Evolutionary conservation across 805 yeast species (phyloP).

Genomic region (Saccharomycopsis malanga): DNA sequence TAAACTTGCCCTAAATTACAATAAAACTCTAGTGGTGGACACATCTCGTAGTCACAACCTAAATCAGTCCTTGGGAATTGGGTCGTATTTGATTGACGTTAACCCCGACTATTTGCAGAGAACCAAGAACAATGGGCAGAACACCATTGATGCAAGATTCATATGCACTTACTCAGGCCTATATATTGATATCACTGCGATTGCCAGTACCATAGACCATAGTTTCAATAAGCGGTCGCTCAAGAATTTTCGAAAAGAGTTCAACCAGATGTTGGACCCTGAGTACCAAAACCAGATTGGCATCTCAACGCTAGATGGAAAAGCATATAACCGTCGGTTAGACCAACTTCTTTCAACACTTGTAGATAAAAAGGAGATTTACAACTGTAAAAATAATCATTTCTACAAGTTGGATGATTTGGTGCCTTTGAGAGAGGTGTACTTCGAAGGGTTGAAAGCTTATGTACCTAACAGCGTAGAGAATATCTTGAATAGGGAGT

Average conservation of each 20-base stretch:
- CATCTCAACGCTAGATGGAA: background rate
- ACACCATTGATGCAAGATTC: constrained; percentile 66
- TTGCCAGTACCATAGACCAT: constrained; percentile 29
- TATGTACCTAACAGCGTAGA: constrained; percentile 44
- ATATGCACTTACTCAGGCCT: constrained; percentile 63
- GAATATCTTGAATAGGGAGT: constrained; percentile 13
- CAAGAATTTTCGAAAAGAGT: constrained; percentile 5
- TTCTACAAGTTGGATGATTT: constrained; percentile 41
- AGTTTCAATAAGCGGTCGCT: constrained; percentile 1
- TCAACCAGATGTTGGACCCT: constrained; percentile 10
- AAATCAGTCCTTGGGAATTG: constrained; percentile 39
- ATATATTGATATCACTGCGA: constrained; percentile 65
- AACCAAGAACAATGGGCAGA: constrained; percentile 47
- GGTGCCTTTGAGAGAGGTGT: constrained; percentile 43
- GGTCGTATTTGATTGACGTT: constrained; percentile 43
- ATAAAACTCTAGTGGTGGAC: constrained; percentile 36
- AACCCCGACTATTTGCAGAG: constrained; percentile 47
- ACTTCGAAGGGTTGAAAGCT: constrained; percentile 52
- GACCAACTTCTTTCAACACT: constrained; percentile 29
- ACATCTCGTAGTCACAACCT: constrained; percentile 28
- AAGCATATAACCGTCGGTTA: constrained; percentile 13
- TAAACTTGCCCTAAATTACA: constrained; percentile 37
- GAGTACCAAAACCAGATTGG: constrained; percentile 1
- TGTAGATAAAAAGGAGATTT: constrained; percentile 29
- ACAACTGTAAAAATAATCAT: constrained; percentile 57